Percentiles rank a stretch among this genome's conserved stretches.
Conservation (phyloP, 129 eudicot species). For the Lactuca sativa region DNA sequence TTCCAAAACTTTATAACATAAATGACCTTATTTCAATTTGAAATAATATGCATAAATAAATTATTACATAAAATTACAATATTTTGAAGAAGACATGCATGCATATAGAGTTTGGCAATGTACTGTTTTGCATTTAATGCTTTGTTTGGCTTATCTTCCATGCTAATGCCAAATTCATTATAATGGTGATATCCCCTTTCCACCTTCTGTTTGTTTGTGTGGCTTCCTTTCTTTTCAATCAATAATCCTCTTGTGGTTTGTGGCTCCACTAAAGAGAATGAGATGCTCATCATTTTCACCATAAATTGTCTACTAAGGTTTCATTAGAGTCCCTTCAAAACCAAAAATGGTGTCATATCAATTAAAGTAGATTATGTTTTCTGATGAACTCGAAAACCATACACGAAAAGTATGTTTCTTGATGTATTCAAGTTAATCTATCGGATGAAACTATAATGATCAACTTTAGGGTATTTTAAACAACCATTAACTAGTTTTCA, state of each 20-base stretch:
- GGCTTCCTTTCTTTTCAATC: slow-evolving; percentile 42
- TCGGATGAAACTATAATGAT: too few relatives aligned
- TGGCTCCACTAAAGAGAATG: slow-evolving; percentile 37
- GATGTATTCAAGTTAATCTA: neutral
- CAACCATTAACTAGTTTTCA: too few relatives aligned
- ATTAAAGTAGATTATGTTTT: slow-evolving; percentile 5
- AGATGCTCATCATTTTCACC: slow-evolving; percentile 30
- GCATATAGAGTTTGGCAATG: neutral
- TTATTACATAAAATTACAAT: slow-evolving; percentile 4
- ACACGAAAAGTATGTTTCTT: neutral
- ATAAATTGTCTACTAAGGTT: slow-evolving; percentile 6
- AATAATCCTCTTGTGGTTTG: slow-evolving; percentile 20
- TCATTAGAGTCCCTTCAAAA: slow-evolving; percentile 14
- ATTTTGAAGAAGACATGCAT: neutral
- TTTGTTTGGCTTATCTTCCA: slow-evolving; percentile 24
- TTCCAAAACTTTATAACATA: neutral
- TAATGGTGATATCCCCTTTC: slow-evolving; percentile 16
- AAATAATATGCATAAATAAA: neutral
- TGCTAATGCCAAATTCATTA: slow-evolving; percentile 23
- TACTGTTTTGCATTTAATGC: slow-evolving; percentile 17
- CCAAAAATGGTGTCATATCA: slow-evolving; percentile 12
- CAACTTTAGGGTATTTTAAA: too few relatives aligned
- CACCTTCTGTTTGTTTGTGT: slow-evolving; percentile 32
- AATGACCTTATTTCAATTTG: neutral
- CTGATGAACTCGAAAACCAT: neutral